A percentile compares a stretch with the other conserved stretches of the same genome.
Conservation (phyloP, 1,284 basidiomycete genomes). For the Cryptococcus sp. region DNA sequence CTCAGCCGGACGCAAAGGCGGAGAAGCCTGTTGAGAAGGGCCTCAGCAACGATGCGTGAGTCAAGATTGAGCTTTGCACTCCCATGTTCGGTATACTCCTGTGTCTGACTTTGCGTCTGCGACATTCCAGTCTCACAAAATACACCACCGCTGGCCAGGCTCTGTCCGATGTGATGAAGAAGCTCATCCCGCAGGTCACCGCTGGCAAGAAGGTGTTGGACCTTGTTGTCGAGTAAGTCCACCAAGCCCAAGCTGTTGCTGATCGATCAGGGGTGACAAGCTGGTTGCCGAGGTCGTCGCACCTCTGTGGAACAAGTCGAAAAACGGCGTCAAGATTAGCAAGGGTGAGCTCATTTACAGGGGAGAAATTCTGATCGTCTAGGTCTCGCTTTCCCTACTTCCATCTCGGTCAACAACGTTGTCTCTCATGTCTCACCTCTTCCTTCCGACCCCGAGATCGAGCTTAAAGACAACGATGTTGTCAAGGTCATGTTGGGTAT, state of each 20-base stretch:
- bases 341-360: constrained; percentile 67
- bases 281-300: constrained; percentile 81
- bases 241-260: neutral
- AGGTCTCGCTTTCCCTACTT: constrained; percentile 94
- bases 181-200: constrained; percentile 71
- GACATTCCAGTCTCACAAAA: constrained; percentile 50
- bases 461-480: constrained; percentile 84
- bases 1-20: constrained; percentile 32
- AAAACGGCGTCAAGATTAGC: constrained; percentile 79
- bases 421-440: constrained; percentile 62
- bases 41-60: constrained; percentile 51
- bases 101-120: constrained; percentile 1
- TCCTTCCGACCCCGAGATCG: constrained; percentile 63
- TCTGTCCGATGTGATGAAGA: constrained; percentile 80
- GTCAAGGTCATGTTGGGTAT: constrained; percentile 96
- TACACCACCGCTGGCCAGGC: constrained; percentile 86
- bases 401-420: constrained; percentile 80
- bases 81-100: neutral
- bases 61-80: constrained; percentile 4
- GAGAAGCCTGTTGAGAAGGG: constrained; percentile 46
- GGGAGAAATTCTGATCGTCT: constrained; percentile 7
- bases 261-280: constrained; percentile 68
- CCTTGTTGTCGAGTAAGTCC: constrained; percentile 70
- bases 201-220: constrained; percentile 84
- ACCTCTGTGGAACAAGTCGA: constrained; percentile 84